A percentile compares a stretch with the other conserved stretches of the same genome.
Conservation (phyloP, 148 eudicot genomes). For the Tetragonia tetragonoides region DNA sequence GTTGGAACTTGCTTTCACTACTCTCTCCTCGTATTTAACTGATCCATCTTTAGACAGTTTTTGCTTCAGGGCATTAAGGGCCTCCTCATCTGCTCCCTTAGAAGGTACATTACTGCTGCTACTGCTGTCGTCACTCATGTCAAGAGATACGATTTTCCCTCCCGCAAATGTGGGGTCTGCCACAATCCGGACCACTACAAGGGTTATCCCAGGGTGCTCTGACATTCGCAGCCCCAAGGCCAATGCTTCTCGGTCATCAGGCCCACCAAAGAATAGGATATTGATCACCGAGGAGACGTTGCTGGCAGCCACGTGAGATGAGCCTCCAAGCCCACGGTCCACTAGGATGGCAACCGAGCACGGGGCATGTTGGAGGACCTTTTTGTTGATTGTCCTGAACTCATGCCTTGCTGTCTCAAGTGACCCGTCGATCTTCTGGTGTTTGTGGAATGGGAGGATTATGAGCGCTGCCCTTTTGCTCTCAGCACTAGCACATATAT, state of each 20-base stretch:
- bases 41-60: slow-evolving; percentile 31
- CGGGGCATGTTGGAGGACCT: slow-evolving; percentile 52
- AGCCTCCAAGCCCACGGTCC: slow-evolving; percentile 83
- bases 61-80: slow-evolving; percentile 28
- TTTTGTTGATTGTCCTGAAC: slow-evolving; percentile 44
- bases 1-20: slow-evolving; percentile 35
- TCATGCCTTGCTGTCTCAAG: slow-evolving; percentile 65
- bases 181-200: slow-evolving; percentile 44
- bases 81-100: slow-evolving; percentile 36
- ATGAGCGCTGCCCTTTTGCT: slow-evolving; percentile 56
- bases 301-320: slow-evolving; percentile 69
- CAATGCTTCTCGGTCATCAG: slow-evolving; percentile 73
- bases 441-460: slow-evolving; percentile 74
- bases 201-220: slow-evolving; percentile 73
- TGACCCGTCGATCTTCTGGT: slow-evolving; percentile 62
- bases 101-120: not conserved
- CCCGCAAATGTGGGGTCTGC: slow-evolving; percentile 30
- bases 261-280: slow-evolving; percentile 65
- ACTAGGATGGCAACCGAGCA: slow-evolving; percentile 77
- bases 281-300: slow-evolving; percentile 54
- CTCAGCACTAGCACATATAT: slow-evolving; percentile 63
- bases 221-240: slow-evolving; percentile 69
- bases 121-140: slow-evolving; percentile 28
- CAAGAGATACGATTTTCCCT: slow-evolving; percentile 35
- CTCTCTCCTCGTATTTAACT: slow-evolving; percentile 49